These are phyloP conservation scores for Blumeria graminis DNA, from an alignment of 2,329 filamentous ascomycete species.

Conservation along the genomic window DNA sequence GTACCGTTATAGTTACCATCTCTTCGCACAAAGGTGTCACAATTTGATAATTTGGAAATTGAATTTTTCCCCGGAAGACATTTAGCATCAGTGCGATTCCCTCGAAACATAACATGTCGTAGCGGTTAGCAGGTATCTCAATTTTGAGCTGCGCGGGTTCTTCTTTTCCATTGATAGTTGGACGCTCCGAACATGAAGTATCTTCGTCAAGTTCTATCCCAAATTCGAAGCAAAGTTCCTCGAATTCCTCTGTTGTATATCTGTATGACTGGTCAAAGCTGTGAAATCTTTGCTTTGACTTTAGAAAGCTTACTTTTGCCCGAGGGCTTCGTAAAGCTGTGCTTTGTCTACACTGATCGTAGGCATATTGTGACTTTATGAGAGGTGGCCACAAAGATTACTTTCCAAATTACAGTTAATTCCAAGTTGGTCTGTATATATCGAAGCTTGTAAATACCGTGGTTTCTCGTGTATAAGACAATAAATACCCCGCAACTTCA, in stretches of 20 bases:
- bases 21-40: conserved; percentile 47
- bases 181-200: conserved; percentile 27
- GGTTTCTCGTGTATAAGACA: too few species aligned
- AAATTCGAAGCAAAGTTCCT: conserved; percentile 95
- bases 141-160: conserved; percentile 90
- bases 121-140: conserved; percentile 88
- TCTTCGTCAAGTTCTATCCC: conserved; percentile 92
- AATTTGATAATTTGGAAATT: conserved; percentile 58
- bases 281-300: conserved; percentile 6
- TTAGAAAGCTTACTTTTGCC: conserved; percentile 44
- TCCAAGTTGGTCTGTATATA: too few species aligned
- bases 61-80: conserved; percentile 60
- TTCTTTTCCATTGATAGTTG: conserved; percentile 52
- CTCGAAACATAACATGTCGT: conserved; percentile 91
- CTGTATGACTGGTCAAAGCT: conserved; percentile 21
- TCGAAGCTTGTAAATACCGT: too few species aligned
- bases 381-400: background rate
- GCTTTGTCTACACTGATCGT: conserved; percentile 95
- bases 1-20: conserved; percentile 59
- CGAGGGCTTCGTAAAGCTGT: conserved; percentile 78
- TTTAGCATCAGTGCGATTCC: conserved; percentile 89
- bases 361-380: conserved; percentile 39
- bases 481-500: too few species aligned
- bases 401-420: conserved; percentile 7
- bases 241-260: conserved; percentile 83